phyloP scores from a whole-genome alignment of 179 eudicot species.

The Corrigiola litoralis region DNA sequence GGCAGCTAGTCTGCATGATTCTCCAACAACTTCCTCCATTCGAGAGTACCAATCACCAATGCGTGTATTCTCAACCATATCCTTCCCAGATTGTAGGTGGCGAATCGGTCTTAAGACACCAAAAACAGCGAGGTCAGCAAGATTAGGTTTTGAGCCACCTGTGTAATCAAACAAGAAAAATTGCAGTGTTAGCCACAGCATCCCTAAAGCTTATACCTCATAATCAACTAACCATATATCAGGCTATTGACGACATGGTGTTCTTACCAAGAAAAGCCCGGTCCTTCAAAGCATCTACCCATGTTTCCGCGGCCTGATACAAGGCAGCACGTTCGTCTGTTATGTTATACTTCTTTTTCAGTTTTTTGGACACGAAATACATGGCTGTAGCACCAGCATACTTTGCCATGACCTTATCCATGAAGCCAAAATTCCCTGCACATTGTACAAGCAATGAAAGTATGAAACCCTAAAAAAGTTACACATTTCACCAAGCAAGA shows the following conservation, averaged over 20 bases:
- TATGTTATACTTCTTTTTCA: slow-evolving; percentile 84
- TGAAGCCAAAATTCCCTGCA: slow-evolving; percentile 84
- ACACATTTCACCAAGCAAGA: neutral
- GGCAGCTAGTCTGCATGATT: slow-evolving; percentile 47
- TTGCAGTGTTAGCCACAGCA: neutral
- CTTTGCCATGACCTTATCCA: slow-evolving; percentile 69
- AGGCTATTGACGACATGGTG: neutral
- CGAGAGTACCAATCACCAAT: slow-evolving; percentile 86
- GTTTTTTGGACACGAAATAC: slow-evolving; percentile 88
- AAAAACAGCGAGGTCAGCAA: slow-evolving; percentile 90
- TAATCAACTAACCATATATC: neutral
- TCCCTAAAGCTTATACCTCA: neutral
- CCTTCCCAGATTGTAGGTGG: slow-evolving; percentile 77
- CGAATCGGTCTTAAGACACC: slow-evolving; percentile 94
- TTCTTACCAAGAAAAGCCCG: slow-evolving; percentile 74
- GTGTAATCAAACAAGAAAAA: slow-evolving; percentile 9
- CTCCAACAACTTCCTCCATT: slow-evolving; percentile 70
- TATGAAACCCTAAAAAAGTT: neutral
- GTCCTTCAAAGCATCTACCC: slow-evolving; percentile 88
- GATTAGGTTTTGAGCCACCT: slow-evolving; percentile 82
- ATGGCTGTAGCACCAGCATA: slow-evolving; percentile 93
- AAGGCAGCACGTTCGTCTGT: slow-evolving; percentile 79
- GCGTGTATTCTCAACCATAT: slow-evolving; percentile 83
- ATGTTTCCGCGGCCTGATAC: slow-evolving; percentile 89
- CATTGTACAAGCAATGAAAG: neutral